A percentile compares a stretch with the other conserved stretches of the same genome.
Conservation (phyloP, 352 stramenopile genomes). For the Phytopythium delawarense region DNA sequence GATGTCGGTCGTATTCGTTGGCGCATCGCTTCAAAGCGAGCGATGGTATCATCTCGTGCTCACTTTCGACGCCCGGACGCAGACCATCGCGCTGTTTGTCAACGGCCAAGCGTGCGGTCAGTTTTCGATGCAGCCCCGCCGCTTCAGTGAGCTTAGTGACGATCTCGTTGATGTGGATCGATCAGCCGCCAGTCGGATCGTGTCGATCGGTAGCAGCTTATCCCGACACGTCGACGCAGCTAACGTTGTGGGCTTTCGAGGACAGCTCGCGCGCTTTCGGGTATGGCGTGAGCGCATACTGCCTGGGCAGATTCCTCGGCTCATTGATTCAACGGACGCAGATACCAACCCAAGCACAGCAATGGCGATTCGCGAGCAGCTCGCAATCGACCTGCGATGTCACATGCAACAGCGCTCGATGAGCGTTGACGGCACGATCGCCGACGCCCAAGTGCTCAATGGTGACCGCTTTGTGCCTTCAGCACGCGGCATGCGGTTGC, state of each 20-base stretch:
- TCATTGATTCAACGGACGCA: slow-evolving; percentile 16
- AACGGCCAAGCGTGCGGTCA: slow-evolving; percentile 19
- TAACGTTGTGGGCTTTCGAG: slow-evolving; percentile 13
- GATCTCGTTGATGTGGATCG: slow-evolving; percentile 5
- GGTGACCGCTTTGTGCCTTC: slow-evolving; percentile 15
- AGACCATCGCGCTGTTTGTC: slow-evolving; percentile 22
- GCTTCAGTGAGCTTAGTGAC: slow-evolving; percentile 8
- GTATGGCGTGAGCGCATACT: slow-evolving; percentile 24
- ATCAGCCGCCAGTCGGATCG: slow-evolving; percentile 12
- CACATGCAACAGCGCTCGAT: slow-evolving; percentile 4
- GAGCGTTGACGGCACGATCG: slow-evolving; percentile 1
- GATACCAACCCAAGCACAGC: slow-evolving; percentile 7
- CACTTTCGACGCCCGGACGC: slow-evolving; percentile 15
- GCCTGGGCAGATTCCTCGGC: slow-evolving; percentile 12
- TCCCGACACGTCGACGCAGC: slow-evolving; percentile 14
- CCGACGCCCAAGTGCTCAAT: slow-evolving; percentile 15
- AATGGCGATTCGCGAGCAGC: slow-evolving; percentile 5
- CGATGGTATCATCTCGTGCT: slow-evolving; percentile 29
- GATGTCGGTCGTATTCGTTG: slow-evolving; percentile 18
- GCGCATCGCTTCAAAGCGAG: slow-evolving; percentile 7
- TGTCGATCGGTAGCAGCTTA: slow-evolving; percentile 27
- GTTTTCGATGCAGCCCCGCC: slow-evolving; percentile 11
- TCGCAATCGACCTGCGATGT: slow-evolving; percentile 23
- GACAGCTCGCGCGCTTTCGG: slow-evolving; percentile 24
- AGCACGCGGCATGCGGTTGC: slow-evolving; percentile 17